These are phyloP conservation scores for Verticillium tricorpus DNA, from an alignment of 2,329 filamentous ascomycete genomes.

Conservation along the genomic window DNA sequence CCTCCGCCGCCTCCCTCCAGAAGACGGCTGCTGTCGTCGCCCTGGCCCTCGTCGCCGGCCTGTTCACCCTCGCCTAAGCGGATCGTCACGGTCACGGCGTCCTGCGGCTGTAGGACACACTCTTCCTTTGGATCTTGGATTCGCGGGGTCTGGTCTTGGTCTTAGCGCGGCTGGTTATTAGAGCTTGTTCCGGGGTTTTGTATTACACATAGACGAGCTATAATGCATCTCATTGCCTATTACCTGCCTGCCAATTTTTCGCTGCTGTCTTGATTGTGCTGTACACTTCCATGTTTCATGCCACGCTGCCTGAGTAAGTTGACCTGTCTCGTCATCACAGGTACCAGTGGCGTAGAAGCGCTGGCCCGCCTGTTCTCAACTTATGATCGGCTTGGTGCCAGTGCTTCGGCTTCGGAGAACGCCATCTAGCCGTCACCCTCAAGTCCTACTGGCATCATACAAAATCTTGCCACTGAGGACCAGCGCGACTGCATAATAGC, in stretches of 20 bases:
- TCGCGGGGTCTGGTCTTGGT: not conserved
- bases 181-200: not conserved
- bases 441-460: too few species aligned
- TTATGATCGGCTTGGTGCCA: not conserved
- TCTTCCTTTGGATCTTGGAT: not conserved
- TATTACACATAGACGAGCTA: not conserved
- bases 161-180: not conserved
- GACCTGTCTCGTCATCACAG: too few species aligned
- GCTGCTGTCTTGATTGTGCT: not conserved
- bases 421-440: too few species aligned
- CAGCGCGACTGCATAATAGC: too few species aligned
- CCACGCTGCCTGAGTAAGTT: too few species aligned
- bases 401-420: not conserved
- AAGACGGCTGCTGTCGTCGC: constrained; percentile 7
- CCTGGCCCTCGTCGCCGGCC: constrained; percentile 13
- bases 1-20: constrained; percentile 4
- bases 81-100: not conserved
- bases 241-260: not conserved
- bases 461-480: too few species aligned
- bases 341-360: too few species aligned
- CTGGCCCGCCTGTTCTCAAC: too few species aligned
- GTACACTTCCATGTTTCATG: too few species aligned
- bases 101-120: not conserved
- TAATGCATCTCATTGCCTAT: not conserved
- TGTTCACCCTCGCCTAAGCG: constrained; percentile 13